Percentiles rank a stretch among this genome's conserved stretches.
Evolutionary conservation across 2,329 filamentous ascomycete genomes (phyloP).

Genomic region (Neofusicoccum cordaticola): DNA sequence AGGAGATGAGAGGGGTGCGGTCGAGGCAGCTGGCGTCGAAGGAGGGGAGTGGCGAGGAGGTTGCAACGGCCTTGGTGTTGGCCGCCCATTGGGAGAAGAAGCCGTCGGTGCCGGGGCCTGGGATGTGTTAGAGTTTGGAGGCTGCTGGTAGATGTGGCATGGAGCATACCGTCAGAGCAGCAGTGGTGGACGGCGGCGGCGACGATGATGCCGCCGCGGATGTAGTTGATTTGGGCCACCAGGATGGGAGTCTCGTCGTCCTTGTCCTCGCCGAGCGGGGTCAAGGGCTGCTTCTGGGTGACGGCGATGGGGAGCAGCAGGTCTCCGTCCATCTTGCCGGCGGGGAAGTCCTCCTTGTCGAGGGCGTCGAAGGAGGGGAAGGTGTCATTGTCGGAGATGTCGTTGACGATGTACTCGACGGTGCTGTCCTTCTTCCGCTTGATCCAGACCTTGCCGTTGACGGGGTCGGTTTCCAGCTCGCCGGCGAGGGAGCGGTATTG

Average conservation of each 20-base stretch:
- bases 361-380: slow-evolving; percentile 22
- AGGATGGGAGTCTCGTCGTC: slow-evolving; percentile 18
- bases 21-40: slow-evolving; percentile 12
- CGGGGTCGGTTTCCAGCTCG: slow-evolving; percentile 19
- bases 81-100: slow-evolving; percentile 28
- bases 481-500: slow-evolving; percentile 23
- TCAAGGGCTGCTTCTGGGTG: slow-evolving; percentile 18
- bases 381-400: slow-evolving; percentile 17
- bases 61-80: slow-evolving; percentile 22
- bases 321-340: slow-evolving; percentile 16
- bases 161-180: slow-evolving; percentile 20
- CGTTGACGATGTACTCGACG: slow-evolving; percentile 19
- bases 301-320: slow-evolving; percentile 18
- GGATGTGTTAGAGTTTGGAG: not conserved
- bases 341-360: slow-evolving; percentile 21
- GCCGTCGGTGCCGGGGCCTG: slow-evolving; percentile 25
- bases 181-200: slow-evolving; percentile 27
- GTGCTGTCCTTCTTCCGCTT: slow-evolving; percentile 20
- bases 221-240: slow-evolving; percentile 28
- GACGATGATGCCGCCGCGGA: slow-evolving; percentile 29
- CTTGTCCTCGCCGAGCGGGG: slow-evolving; percentile 16
- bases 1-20: slow-evolving; percentile 10
- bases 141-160: not conserved
- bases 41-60: slow-evolving; percentile 19
- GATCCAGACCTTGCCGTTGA: slow-evolving; percentile 22